These are phyloP conservation scores for Sanghuangporus weigelae DNA, from an alignment of 1,284 basidiomycete genomes.

Conservation along the genomic window DNA sequence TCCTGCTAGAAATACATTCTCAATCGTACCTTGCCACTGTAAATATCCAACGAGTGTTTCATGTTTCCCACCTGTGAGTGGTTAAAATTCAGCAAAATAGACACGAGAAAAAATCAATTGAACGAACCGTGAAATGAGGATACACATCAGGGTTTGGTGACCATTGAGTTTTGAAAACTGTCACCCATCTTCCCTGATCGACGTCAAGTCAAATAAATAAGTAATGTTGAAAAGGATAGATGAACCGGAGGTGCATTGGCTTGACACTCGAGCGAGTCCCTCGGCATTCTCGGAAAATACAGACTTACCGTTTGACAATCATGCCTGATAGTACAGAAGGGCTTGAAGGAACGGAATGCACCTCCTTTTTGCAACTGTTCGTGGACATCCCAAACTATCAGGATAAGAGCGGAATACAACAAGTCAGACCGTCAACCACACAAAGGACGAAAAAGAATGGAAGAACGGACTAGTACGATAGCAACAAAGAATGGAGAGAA, in stretches of 20 bases:
- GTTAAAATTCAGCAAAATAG: neutral
- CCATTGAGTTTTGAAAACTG: conserved; percentile 71
- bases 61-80: conserved; percentile 60
- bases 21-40: conserved; percentile 52
- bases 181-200: conserved; percentile 70
- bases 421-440: neutral
- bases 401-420: neutral
- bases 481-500: conserved; percentile 8
- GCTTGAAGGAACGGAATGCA: conserved; percentile 53
- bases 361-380: conserved; percentile 38
- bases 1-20: neutral
- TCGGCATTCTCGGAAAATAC: neutral
- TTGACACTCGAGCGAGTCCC: neutral
- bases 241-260: neutral
- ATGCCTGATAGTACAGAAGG: conserved; percentile 57
- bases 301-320: conserved; percentile 69
- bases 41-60: conserved; percentile 70
- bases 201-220: neutral
- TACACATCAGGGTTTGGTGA: conserved; percentile 67
- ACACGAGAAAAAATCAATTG: neutral
- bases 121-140: conserved; percentile 71
- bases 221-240: neutral
- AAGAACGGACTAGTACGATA: neutral
- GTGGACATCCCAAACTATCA: conserved; percentile 68
- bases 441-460: neutral